Evolutionary conservation across 169 alveolate genomes (phyloP).

Genomic region (Plasmodium billcollinsi): DNA sequence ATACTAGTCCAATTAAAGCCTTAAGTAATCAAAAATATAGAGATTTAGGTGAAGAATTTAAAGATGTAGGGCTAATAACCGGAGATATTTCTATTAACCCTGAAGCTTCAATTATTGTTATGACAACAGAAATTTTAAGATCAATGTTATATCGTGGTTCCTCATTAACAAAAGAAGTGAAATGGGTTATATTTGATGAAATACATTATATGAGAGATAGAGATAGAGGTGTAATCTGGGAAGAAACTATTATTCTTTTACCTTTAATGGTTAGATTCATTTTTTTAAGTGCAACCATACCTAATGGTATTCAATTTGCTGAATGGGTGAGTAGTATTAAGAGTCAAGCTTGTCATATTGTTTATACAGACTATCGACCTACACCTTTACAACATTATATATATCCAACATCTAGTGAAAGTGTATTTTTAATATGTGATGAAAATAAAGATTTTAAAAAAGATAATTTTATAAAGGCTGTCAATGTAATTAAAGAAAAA

Average conservation of each 20-base stretch:
- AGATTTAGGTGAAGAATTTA: slow-evolving; percentile 97
- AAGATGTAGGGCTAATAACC: slow-evolving; percentile 99
- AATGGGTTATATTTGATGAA: slow-evolving; percentile 98
- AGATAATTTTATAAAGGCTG: slow-evolving; percentile 78
- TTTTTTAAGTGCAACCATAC: slow-evolving; percentile 99
- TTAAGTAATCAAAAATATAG: slow-evolving; percentile 98
- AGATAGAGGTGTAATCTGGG: slow-evolving; percentile 99
- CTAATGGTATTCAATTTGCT: slow-evolving; percentile 99
- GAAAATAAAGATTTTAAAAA: slow-evolving; percentile 93
- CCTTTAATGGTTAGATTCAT: slow-evolving; percentile 96
- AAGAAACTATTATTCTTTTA: slow-evolving; percentile 97
- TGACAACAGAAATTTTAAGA: slow-evolving; percentile 99
- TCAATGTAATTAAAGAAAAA: slow-evolving; percentile 85
- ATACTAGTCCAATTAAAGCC: slow-evolving; percentile 99
- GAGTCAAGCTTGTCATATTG: slow-evolving; percentile 98
- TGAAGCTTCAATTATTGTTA: slow-evolving; percentile 97
- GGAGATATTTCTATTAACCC: slow-evolving; percentile 99
- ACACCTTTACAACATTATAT: slow-evolving; percentile 98
- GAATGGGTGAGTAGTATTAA: slow-evolving; percentile 99
- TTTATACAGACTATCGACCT: slow-evolving; percentile 98
- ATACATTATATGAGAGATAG: slow-evolving; percentile 99
- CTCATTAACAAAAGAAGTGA: slow-evolving; percentile 91
- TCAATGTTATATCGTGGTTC: slow-evolving; percentile 99
- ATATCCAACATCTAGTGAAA: slow-evolving; percentile 96
- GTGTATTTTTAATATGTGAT: slow-evolving; percentile 95